Base-by-base conservation (phyloP, 495 filamentous ascomycete genomes). In the Terfezia claveryi region DNA sequence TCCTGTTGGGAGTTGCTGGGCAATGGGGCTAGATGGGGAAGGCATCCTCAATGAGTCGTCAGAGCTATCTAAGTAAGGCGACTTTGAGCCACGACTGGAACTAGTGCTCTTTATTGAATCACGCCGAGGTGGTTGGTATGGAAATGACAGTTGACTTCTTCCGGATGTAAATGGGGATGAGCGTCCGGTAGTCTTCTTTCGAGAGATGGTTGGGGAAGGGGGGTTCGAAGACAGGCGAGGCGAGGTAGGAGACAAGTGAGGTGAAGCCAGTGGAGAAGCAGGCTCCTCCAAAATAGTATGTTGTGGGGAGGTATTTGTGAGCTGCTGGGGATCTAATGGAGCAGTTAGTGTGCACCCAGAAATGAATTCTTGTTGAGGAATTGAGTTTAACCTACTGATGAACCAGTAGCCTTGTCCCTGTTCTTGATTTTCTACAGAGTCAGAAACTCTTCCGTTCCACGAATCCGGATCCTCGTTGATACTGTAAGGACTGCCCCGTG, bases 271-370 rank as follows among this genome's bases (percentile, higher is more conserved):
- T 52, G 12, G 6, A 12, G 27, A 36, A 11, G 23, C 12, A 5
- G 50, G 50, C 17, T 52, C 50, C 23, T 23, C 50, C n/a, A 9
- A n/a, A n/a, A 20, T 5, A 20, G 20, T 20, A 9, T 44, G 46
- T 32, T 52, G 49, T 60, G 58, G 32, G 56, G 54, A 17, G 41
- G 14, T 20, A 8, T 46, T 57, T 57, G 11, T 54, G 46, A 17
- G 62, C 36, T 50, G 59, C 59, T 50, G 60, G 60, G 23, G 61
- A 63, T 32, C 46, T 36, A 38, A 56, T 63, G 27, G 23, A 52
- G 16, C 7, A 23, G 27, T 46, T 46, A 46, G 41, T 46, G 41
- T 46, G 8, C 12, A 1, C 8, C 41, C 27, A 32, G 27, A 7
- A 32, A 32, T 7, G 27, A 32, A 32, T 7, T 32, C 27, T 32